Evolutionary conservation across 257 asterid species (phyloP).

Genomic region (Nicotiana paniculata): DNA sequence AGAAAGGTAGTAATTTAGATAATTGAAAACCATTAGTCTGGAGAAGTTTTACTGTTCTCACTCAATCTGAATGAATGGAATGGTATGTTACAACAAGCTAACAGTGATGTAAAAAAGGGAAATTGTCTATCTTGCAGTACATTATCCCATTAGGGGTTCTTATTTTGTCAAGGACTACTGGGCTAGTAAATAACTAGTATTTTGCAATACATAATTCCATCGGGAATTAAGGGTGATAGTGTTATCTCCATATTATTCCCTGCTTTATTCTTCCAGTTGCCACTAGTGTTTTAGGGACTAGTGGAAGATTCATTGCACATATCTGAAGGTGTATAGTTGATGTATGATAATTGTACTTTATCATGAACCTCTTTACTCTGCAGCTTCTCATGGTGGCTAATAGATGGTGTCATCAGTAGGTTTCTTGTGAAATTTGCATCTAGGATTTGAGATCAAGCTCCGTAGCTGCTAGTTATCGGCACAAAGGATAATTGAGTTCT

Average conservation of each 20-base stretch:
- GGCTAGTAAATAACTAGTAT: too few relatives aligned
- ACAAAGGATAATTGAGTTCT: neutral
- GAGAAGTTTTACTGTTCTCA: too few relatives aligned
- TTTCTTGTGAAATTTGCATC: neutral
- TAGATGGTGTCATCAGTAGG: neutral
- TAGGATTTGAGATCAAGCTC: too few relatives aligned
- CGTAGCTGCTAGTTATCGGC: neutral
- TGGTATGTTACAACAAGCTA: too few relatives aligned
- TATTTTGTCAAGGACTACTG: too few relatives aligned
- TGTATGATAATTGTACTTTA: neutral
- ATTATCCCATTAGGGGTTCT: too few relatives aligned
- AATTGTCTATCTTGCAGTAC: too few relatives aligned
- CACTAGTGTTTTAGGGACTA: constrained; percentile 3
- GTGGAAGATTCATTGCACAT: neutral
- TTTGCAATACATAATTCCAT: too few relatives aligned
- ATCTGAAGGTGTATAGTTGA: neutral
- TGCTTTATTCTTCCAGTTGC: neutral
- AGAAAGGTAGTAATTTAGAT: neutral
- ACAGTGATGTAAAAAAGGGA: too few relatives aligned
- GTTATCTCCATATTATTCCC: too few relatives aligned
- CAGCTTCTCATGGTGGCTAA: neutral
- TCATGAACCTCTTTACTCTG: neutral
- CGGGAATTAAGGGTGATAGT: too few relatives aligned
- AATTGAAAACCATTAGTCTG: neutral
- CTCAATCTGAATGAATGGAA: too few relatives aligned